phyloP scores from a whole-genome alignment of 208 protist species.

The Leishmania lainsoni region DNA sequence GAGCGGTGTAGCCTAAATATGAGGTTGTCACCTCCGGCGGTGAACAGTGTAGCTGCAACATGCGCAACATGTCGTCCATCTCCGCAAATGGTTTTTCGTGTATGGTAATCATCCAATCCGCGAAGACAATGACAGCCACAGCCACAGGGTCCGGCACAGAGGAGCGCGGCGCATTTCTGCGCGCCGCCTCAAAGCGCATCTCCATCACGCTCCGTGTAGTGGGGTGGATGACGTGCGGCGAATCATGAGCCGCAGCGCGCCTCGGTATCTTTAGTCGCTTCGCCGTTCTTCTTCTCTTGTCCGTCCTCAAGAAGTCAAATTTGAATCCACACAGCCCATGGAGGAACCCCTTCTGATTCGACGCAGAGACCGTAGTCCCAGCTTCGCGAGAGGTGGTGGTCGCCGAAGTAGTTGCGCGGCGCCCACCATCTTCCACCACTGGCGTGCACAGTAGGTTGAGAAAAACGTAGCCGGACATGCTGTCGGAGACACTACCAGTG shows the following conservation, averaged over 20 bases:
- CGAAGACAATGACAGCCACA: slow-evolving; percentile 75
- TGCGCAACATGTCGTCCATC: slow-evolving; percentile 80
- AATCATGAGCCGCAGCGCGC: not conserved
- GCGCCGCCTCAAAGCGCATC: slow-evolving; percentile 81
- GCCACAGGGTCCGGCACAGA: slow-evolving; percentile 55
- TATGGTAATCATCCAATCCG: slow-evolving; percentile 86
- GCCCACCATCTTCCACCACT: slow-evolving; percentile 12
- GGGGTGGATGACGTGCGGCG: not conserved
- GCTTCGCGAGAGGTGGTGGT: not conserved
- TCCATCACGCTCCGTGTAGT: slow-evolving; percentile 65
- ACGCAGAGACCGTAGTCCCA: not conserved
- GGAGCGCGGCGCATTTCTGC: slow-evolving; percentile 38
- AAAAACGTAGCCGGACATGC: slow-evolving; percentile 69
- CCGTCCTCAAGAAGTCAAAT: not conserved
- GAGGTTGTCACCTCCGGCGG: slow-evolving; percentile 22
- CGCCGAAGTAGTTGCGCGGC: not conserved
- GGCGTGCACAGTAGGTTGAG: slow-evolving; percentile 81
- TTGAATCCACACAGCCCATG: not conserved
- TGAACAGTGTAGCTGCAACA: slow-evolving; percentile 76
- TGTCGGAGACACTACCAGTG: slow-evolving; percentile 21
- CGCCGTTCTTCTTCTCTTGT: not conserved
- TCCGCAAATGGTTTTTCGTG: slow-evolving; percentile 88
- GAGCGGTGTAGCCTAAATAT: not conserved
- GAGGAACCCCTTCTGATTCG: slow-evolving; percentile 1
- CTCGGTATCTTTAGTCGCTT: slow-evolving; percentile 4